Conservation (phyloP, 306 rosid species). For the Elaeagnus macrophylla region DNA sequence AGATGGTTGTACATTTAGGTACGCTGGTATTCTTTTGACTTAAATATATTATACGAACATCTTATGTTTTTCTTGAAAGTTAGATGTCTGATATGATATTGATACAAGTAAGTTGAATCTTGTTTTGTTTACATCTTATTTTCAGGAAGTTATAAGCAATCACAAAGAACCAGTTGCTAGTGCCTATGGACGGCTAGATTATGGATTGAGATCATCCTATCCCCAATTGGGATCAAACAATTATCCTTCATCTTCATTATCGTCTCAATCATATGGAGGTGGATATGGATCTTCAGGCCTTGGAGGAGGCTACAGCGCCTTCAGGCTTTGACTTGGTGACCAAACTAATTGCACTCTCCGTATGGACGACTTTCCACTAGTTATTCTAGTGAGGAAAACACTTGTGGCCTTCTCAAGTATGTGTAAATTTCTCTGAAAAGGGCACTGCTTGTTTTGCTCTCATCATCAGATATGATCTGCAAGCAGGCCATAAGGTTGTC, state of each 20-base stretch:
- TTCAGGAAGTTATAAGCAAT: constrained; percentile 67
- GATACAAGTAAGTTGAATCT: too few species aligned
- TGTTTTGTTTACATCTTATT: constrained; percentile 5
- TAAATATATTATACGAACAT: too few species aligned
- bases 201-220: constrained; percentile 63
- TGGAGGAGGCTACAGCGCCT: constrained; percentile 76
- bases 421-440: too few species aligned
- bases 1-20: too few species aligned
- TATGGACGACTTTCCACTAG: constrained; percentile 21
- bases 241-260: constrained; percentile 47
- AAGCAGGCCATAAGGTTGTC: too few species aligned
- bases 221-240: constrained; percentile 53
- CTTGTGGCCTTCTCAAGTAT: neutral
- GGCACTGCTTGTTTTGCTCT: too few species aligned
- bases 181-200: constrained; percentile 57
- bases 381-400: constrained; percentile 20
- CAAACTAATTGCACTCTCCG: constrained; percentile 16
- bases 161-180: constrained; percentile 53
- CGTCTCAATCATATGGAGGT: constrained; percentile 50
- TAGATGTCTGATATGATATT: too few species aligned
- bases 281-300: constrained; percentile 72
- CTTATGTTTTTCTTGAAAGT: too few species aligned
- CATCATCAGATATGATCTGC: too few species aligned
- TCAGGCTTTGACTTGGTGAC: constrained; percentile 49
- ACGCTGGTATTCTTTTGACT: too few species aligned